These are phyloP conservation scores for Mycotypha africana DNA, from an alignment of 371 early-diverging fungal genomes.

Conservation along the genomic window DNA sequence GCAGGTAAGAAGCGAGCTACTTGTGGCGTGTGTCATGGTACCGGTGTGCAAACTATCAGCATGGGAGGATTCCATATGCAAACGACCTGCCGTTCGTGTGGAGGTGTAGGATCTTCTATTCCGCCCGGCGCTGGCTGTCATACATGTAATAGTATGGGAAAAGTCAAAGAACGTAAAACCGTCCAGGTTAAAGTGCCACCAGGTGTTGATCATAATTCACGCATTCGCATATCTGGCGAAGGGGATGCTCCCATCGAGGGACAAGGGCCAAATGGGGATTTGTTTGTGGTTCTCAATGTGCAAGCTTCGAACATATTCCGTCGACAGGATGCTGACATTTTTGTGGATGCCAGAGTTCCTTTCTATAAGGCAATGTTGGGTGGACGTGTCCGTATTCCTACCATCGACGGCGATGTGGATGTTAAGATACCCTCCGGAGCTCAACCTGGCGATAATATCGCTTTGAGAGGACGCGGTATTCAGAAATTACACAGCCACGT, in stretches of 20 bases:
- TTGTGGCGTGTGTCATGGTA: slow-evolving; percentile 74
- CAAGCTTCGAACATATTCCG: slow-evolving; percentile 66
- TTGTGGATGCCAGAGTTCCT: slow-evolving; percentile 67
- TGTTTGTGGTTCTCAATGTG: slow-evolving; percentile 64
- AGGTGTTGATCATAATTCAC: slow-evolving; percentile 46
- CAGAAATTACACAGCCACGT: slow-evolving; percentile 40
- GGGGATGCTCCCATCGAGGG: slow-evolving; percentile 78
- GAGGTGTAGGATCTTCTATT: slow-evolving; percentile 69
- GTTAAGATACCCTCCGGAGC: slow-evolving; percentile 77
- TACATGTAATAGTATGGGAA: slow-evolving; percentile 75
- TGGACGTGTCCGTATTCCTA: slow-evolving; percentile 79
- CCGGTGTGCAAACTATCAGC: slow-evolving; percentile 66
- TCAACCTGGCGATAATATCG: slow-evolving; percentile 80
- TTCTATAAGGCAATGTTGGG: slow-evolving; percentile 84
- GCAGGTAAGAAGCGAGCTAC: slow-evolving; percentile 58
- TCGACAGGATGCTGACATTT: slow-evolving; percentile 76
- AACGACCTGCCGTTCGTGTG: slow-evolving; percentile 72
- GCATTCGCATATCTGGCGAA: slow-evolving; percentile 65
- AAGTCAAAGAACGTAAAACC: slow-evolving; percentile 59
- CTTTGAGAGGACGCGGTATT: slow-evolving; percentile 74
- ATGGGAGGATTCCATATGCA: slow-evolving; percentile 78
- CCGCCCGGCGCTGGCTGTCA: slow-evolving; percentile 58
- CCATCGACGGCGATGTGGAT: slow-evolving; percentile 90
- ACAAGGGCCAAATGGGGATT: slow-evolving; percentile 72
- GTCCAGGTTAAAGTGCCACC: slow-evolving; percentile 77